Conservation (phyloP, 768 basidiomycete species). For the Clathrus columnatus region DNA sequence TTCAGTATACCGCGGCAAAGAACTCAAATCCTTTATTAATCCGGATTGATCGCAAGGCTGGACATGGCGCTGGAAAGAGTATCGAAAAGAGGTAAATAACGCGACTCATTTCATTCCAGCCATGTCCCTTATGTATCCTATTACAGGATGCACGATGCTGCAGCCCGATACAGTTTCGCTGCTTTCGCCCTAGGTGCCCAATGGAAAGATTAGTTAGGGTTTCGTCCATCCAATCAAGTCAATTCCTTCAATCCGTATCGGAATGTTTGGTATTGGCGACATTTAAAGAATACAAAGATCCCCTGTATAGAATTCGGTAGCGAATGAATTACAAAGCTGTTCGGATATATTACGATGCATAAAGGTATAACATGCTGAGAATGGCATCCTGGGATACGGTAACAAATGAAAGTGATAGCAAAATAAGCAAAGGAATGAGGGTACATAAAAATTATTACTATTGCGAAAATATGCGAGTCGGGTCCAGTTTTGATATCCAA, state of each 20-base stretch:
- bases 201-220: background rate
- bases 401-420: background rate
- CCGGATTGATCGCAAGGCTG: constrained; percentile 71
- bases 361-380: background rate
- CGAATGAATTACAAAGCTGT: background rate
- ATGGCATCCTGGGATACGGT: background rate
- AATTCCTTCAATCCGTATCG: background rate
- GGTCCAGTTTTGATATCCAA: constrained; percentile 82
- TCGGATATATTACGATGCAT: background rate
- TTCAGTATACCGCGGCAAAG: constrained; percentile 54
- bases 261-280: background rate
- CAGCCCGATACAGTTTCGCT: constrained; percentile 21
- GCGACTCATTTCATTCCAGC: background rate
- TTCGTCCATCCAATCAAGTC: background rate
- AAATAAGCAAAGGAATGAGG: background rate
- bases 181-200: constrained; percentile 12
- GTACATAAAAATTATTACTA: background rate
- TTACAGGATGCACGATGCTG: constrained; percentile 24
- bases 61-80: constrained; percentile 74
- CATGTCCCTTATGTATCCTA: background rate
- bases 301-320: background rate
- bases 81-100: constrained; percentile 53
- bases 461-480: constrained; percentile 54
- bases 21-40: constrained; percentile 70
- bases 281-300: background rate